phyloP scores from a whole-genome alignment of 208 protist genomes.

The Trypanosoma platydactyli region DNA sequence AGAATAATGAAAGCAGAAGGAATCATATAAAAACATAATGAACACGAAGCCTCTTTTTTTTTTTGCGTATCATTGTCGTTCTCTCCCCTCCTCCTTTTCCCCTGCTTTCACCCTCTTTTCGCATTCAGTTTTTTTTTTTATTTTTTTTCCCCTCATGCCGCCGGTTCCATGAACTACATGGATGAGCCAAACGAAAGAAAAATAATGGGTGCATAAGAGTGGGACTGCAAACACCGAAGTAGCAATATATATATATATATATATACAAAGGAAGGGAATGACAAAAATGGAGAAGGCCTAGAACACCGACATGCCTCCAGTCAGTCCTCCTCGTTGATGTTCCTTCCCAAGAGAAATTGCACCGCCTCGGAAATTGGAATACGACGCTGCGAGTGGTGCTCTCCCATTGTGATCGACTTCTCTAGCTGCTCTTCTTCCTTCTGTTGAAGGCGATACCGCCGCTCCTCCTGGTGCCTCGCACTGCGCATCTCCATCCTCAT shows the following conservation, averaged over 20 bases:
- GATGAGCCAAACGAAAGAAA: too few relatives aligned
- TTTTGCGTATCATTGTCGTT: conserved; percentile 5
- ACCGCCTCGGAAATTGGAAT: conserved; percentile 52
- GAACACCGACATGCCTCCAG: background rate
- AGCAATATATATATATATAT: too few relatives aligned
- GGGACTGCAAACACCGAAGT: too few relatives aligned
- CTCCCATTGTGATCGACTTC: background rate
- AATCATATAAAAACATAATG: background rate
- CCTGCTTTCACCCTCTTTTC: too few relatives aligned
- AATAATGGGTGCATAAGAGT: conserved; percentile 8
- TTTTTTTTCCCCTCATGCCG: background rate
- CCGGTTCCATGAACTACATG: background rate
- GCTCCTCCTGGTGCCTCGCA: background rate
- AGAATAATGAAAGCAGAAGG: too few relatives aligned
- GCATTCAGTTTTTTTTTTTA: too few relatives aligned
- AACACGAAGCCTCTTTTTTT: background rate
- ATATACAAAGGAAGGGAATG: conserved; percentile 18
- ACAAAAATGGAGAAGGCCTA: conserved; percentile 11
- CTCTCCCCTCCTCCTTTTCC: background rate
- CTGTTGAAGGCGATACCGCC: conserved; percentile 3
- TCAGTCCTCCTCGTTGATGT: background rate
- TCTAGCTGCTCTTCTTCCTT: background rate
- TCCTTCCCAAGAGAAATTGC: conserved; percentile 41
- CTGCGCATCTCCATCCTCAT: conserved; percentile 27
- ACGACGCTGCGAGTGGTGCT: conserved; percentile 8